These are phyloP conservation scores for Typha latifolia DNA, from an alignment of 176 grass and related monocot genomes.

Conservation along the genomic window DNA sequence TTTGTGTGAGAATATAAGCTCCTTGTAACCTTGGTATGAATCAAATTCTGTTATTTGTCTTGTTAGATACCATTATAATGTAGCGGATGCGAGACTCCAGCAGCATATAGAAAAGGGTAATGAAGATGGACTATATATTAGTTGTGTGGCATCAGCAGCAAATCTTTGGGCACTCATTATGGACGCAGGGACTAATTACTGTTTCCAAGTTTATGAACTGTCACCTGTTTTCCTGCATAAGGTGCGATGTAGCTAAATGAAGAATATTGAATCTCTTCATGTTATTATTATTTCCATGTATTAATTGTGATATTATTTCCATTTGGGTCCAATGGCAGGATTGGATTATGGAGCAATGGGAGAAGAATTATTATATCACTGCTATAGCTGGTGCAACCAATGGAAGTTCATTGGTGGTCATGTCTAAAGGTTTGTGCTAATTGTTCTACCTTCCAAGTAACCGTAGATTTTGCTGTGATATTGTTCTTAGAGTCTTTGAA, in stretches of 20 bases:
- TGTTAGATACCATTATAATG: constrained; percentile 88
- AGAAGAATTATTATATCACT: constrained; percentile 84
- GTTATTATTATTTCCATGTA: background rate
- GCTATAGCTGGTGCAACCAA: constrained; percentile 80
- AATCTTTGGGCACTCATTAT: constrained; percentile 89
- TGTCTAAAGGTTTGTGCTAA: constrained; percentile 79
- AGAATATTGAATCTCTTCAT: background rate
- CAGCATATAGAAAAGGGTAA: constrained; percentile 90
- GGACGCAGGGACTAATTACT: constrained; percentile 67
- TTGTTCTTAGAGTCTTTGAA: background rate
- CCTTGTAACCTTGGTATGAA: background rate
- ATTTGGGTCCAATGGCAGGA: constrained; percentile 35
- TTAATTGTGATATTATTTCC: background rate
- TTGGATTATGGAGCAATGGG: constrained; percentile 96
- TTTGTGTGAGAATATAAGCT: background rate
- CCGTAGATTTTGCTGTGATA: background rate
- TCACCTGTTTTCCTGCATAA: constrained; percentile 67
- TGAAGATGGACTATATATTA: constrained; percentile 76
- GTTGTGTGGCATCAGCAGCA: constrained; percentile 59
- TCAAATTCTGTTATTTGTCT: constrained; percentile 13
- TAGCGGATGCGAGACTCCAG: constrained; percentile 64
- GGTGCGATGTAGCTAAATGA: constrained; percentile 36
- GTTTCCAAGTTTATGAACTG: constrained; percentile 75
- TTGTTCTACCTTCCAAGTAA: background rate
- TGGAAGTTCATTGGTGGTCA: constrained; percentile 78